Conservation (phyloP, 805 yeast genomes). For the Isabelozyma pseudorhagii region DNA sequence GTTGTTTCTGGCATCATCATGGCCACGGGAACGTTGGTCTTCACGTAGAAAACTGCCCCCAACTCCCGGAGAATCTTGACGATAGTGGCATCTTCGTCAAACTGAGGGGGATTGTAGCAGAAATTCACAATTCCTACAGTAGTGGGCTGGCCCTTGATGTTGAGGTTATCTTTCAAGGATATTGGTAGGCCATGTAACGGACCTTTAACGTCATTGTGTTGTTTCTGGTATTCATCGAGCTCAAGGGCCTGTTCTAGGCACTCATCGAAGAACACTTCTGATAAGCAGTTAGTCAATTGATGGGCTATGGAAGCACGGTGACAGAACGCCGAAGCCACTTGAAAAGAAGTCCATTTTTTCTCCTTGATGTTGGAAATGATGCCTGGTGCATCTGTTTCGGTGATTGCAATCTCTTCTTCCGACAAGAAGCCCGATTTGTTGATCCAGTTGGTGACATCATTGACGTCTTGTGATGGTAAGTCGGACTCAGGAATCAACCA, state of each 20-base stretch:
- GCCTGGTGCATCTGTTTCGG: constrained; percentile 25
- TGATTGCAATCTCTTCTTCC: constrained; percentile 35
- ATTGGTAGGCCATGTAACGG: constrained; percentile 31
- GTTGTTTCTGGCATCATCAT: constrained; percentile 49
- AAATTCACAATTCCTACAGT: constrained; percentile 49
- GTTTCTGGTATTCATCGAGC: constrained; percentile 19
- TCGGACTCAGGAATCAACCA: constrained; percentile 40
- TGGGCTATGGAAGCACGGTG: constrained; percentile 59
- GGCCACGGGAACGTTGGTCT: constrained; percentile 53
- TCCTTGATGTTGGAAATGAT: constrained; percentile 25
- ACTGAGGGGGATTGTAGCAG: constrained; percentile 31
- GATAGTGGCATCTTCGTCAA: constrained; percentile 34
- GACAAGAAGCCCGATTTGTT: constrained; percentile 31
- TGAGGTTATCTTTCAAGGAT: constrained; percentile 42
- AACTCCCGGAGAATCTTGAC: constrained; percentile 37
- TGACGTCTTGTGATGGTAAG: constrained; percentile 25
- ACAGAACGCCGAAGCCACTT: constrained; percentile 53
- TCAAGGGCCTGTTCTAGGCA: constrained; percentile 19
- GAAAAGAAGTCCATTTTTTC: constrained; percentile 33
- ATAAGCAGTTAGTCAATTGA: constrained; percentile 44
- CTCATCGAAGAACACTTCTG: constrained; percentile 33
- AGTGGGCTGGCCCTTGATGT: constrained; percentile 46
- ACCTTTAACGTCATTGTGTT: constrained; percentile 15
- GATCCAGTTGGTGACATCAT: constrained; percentile 40
- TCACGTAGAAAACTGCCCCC: constrained; percentile 55